These are phyloP conservation scores for Exophiala alcalophila DNA, from an alignment of 2,329 filamentous ascomycete genomes.

Conservation along the genomic window DNA sequence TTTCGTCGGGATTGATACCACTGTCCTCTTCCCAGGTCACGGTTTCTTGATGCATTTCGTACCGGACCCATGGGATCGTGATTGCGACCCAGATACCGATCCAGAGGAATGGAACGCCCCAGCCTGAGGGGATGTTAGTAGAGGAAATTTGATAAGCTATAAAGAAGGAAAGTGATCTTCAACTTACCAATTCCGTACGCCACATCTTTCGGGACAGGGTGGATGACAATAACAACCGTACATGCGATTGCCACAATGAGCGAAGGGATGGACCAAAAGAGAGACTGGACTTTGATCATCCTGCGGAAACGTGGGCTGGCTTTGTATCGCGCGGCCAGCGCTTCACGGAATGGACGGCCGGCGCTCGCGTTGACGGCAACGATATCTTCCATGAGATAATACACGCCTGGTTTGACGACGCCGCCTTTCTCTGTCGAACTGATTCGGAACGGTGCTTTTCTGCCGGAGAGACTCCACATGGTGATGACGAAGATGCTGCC, in stretches of 20 bases:
- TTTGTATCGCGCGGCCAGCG: constrained; percentile 51
- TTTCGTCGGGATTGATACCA: constrained; percentile 18
- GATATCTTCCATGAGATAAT: constrained; percentile 66
- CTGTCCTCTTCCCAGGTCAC: constrained; percentile 38
- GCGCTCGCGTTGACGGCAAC: constrained; percentile 65
- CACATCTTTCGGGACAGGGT: constrained; percentile 46
- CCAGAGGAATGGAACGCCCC: constrained; percentile 45
- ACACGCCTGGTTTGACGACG: constrained; percentile 57
- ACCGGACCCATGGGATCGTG: constrained; percentile 47
- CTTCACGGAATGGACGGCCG: constrained; percentile 53
- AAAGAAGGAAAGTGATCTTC: no score
- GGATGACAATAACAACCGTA: constrained; percentile 47
- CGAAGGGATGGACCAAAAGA: constrained; percentile 56
- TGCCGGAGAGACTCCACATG: constrained; percentile 32
- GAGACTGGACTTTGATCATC: constrained; percentile 55
- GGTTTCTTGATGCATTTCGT: constrained; percentile 45
- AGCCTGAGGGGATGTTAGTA: constrained; percentile 34
- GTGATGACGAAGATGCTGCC: constrained; percentile 24
- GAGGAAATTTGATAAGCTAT: no score
- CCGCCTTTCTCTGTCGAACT: constrained; percentile 62
- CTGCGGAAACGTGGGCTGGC: constrained; percentile 54
- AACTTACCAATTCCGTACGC: constrained; percentile 43
- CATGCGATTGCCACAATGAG: constrained; percentile 48
- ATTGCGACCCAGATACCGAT: constrained; percentile 44
- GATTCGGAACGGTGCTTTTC: constrained; percentile 56